A percentile compares a stretch with the other conserved stretches of the same genome.
Evolutionary conservation across 768 basidiomycete species (phyloP).

Genomic region (Saitozyma sp.): DNA sequence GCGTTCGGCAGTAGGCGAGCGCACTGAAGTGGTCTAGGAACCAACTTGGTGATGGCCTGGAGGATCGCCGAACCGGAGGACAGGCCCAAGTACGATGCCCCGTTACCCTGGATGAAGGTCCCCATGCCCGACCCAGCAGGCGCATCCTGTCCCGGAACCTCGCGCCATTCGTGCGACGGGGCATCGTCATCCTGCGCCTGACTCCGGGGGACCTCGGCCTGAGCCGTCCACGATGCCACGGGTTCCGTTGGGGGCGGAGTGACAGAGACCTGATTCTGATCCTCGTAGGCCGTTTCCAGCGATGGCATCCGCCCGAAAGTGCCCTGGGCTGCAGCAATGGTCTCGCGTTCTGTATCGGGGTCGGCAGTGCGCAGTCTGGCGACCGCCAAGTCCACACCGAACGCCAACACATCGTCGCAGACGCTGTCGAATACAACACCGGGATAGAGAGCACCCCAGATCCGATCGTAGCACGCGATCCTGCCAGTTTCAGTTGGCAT

Average conservation of each 20-base stretch:
- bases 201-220: too few relatives aligned
- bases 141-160: not conserved
- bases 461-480: conserved; percentile 1
- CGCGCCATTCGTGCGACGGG: conserved; percentile 8
- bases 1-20: not conserved
- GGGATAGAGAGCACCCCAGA: conserved; percentile 15
- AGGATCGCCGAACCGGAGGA: conserved; percentile 25
- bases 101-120: not conserved
- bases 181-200: not conserved
- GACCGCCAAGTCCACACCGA: too few relatives aligned
- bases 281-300: too few relatives aligned
- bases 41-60: conserved; percentile 17
- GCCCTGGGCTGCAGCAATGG: not conserved
- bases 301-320: too few relatives aligned
- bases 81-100: conserved; percentile 17
- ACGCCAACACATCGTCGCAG: too few relatives aligned
- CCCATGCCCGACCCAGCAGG: conserved; percentile 3
- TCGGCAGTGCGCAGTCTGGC: too few relatives aligned
- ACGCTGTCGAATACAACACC: too few relatives aligned
- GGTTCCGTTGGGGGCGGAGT: too few relatives aligned
- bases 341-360: conserved; percentile 1
- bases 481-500: conserved; percentile 4
- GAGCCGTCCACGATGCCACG: too few relatives aligned
- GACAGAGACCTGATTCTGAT: not conserved
- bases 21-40: not conserved